Conservation (phyloP, 2,329 filamentous ascomycete genomes). For the Neofusicoccum ribis region DNA sequence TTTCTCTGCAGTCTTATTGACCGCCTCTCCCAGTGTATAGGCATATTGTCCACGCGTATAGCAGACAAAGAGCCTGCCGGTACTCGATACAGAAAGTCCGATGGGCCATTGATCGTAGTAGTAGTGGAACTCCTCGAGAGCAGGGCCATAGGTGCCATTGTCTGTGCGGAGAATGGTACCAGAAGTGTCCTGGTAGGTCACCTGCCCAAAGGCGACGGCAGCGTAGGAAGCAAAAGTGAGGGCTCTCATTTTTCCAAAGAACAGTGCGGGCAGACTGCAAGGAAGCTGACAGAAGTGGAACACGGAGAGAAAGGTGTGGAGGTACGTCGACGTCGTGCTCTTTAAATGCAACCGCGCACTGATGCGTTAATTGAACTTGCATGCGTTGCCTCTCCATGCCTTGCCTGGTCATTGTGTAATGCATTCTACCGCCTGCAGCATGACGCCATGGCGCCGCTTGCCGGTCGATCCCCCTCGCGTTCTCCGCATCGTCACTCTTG, state of each 20-base stretch:
- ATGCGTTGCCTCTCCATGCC: neutral
- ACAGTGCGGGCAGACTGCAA: too few species aligned
- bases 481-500: conserved; percentile 5
- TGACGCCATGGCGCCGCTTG: conserved; percentile 15
- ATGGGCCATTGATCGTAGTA: conserved; percentile 52
- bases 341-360: neutral
- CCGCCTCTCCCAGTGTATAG: conserved; percentile 51
- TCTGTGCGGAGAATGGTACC: conserved; percentile 42
- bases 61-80: conserved; percentile 52
- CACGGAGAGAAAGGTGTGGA: neutral
- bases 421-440: neutral
- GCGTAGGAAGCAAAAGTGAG: neutral
- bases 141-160: conserved; percentile 50
- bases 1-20: conserved; percentile 49
- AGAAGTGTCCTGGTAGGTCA: conserved; percentile 18
- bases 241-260: neutral
- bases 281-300: neutral
- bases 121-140: conserved; percentile 51
- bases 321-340: neutral
- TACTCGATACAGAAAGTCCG: conserved; percentile 51
- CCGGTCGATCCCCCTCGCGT: conserved; percentile 17
- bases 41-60: conserved; percentile 50
- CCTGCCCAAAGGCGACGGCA: neutral
- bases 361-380: neutral
- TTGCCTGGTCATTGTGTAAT: conserved; percentile 11